Conservation (phyloP, 2,329 filamentous ascomycete species). For the Plenodomus biglobosus region DNA sequence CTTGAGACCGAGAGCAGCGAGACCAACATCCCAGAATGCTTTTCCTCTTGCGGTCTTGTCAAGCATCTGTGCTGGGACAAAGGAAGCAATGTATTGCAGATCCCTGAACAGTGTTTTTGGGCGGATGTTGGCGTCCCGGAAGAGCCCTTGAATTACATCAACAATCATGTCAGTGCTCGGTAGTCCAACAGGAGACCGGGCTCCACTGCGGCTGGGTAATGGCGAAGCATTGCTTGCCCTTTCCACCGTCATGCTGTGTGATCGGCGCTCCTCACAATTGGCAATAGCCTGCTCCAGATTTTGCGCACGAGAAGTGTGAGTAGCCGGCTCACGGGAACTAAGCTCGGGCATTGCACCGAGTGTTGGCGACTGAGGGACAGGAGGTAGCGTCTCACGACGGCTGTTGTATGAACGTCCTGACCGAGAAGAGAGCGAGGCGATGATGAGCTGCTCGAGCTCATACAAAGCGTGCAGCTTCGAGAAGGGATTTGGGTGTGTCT, state of each 20-base stretch:
- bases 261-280: slow-evolving; percentile 68
- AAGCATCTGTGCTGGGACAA: slow-evolving; percentile 59
- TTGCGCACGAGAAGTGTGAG: slow-evolving; percentile 47
- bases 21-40: slow-evolving; percentile 86
- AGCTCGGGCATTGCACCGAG: slow-evolving; percentile 49
- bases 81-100: slow-evolving; percentile 60
- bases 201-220: slow-evolving; percentile 32
- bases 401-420: slow-evolving; percentile 50
- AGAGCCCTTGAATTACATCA: slow-evolving; percentile 48
- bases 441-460: slow-evolving; percentile 79
- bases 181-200: slow-evolving; percentile 42
- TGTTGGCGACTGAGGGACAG: slow-evolving; percentile 50
- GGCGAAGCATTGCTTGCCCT: slow-evolving; percentile 43
- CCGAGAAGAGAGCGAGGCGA: slow-evolving; percentile 68
- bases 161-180: slow-evolving; percentile 49
- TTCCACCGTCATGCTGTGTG: slow-evolving; percentile 54
- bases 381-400: slow-evolving; percentile 44
- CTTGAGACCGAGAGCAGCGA: slow-evolving; percentile 86
- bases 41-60: slow-evolving; percentile 65
- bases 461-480: slow-evolving; percentile 80
- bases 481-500: slow-evolving; percentile 84
- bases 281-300: slow-evolving; percentile 68
- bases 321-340: slow-evolving; percentile 48
- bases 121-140: slow-evolving; percentile 49
- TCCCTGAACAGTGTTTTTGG: slow-evolving; percentile 54